These are phyloP conservation scores for Penicillium lagena DNA, from an alignment of 495 filamentous ascomycete species.

Conservation along the genomic window DNA sequence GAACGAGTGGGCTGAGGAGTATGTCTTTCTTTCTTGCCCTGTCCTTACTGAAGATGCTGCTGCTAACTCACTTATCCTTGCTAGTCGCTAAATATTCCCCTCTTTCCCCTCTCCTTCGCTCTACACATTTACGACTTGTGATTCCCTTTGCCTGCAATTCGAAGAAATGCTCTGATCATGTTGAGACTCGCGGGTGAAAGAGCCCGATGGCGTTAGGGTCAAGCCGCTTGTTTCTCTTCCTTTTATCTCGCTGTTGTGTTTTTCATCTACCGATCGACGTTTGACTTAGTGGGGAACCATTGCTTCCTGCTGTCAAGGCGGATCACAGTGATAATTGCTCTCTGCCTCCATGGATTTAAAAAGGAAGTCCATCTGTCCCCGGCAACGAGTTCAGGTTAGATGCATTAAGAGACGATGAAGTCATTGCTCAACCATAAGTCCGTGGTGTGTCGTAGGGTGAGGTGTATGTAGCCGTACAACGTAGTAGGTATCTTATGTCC, in stretches of 20 bases:
- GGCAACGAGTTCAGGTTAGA: too few relatives aligned
- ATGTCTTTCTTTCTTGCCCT: conserved; percentile 13
- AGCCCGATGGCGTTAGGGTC: conserved; percentile 1
- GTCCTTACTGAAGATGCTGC: background rate
- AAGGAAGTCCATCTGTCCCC: too few relatives aligned
- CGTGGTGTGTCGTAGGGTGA: too few relatives aligned
- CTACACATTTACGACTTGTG: background rate
- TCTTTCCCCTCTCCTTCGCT: background rate
- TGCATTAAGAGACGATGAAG: too few relatives aligned
- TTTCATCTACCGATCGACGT: background rate
- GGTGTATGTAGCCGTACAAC: too few relatives aligned
- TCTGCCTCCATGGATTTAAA: background rate
- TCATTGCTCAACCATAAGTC: too few relatives aligned
- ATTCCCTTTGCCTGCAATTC: too few relatives aligned
- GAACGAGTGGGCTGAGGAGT: conserved; percentile 71
- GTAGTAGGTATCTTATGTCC: too few relatives aligned
- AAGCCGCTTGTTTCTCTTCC: background rate
- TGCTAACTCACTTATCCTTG: conserved; percentile 12
- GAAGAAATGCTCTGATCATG: background rate
- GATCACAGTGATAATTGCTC: background rate
- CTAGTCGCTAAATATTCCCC: conserved; percentile 29
- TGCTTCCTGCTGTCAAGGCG: too few relatives aligned
- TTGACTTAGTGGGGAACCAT: too few relatives aligned
- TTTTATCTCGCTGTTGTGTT: background rate
- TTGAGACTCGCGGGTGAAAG: background rate